A percentile compares a stretch with the other conserved stretches of the same genome.
Conservation (phyloP, 805 yeast species). For the Blastobotrys parvus region DNA sequence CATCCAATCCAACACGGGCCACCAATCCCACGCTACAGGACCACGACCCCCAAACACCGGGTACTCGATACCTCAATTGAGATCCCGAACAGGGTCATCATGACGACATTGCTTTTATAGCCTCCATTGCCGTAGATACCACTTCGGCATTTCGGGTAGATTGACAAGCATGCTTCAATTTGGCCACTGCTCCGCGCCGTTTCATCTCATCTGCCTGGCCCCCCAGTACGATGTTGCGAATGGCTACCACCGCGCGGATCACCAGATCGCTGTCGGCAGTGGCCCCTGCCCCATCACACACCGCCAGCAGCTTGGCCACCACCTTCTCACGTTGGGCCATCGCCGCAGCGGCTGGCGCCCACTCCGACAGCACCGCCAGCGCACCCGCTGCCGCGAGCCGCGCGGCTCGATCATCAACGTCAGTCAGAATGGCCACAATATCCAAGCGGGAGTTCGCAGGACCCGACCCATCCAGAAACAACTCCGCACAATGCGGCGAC, state of each 20-base stretch:
- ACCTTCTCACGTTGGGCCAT: conserved; percentile 22
- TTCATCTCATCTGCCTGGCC: not conserved
- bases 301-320: conserved; percentile 11
- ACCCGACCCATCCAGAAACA: conserved; percentile 26
- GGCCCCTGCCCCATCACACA: no score
- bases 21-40: no score
- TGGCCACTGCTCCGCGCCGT: not conserved
- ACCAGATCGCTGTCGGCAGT: conserved; percentile 3
- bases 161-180: not conserved
- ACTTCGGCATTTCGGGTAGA: conserved; percentile 2
- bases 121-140: conserved; percentile 1
- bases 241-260: conserved; percentile 4
- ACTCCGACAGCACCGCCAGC: conserved; percentile 31
- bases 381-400: conserved; percentile 34
- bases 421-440: conserved; percentile 28
- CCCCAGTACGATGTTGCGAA: conserved; percentile 2
- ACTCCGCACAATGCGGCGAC: conserved; percentile 29
- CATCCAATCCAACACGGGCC: no score
- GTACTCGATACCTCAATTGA: no score
- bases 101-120: not conserved
- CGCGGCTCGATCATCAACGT: conserved; percentile 26
- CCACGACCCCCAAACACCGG: no score
- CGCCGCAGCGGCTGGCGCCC: conserved; percentile 26
- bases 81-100: no score
- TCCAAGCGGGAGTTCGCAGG: conserved; percentile 22